A percentile compares a stretch with the other conserved stretches of the same genome.
Conservation (phyloP, 1,284 basidiomycete species). For the Microbotryomycetes sp. region DNA sequence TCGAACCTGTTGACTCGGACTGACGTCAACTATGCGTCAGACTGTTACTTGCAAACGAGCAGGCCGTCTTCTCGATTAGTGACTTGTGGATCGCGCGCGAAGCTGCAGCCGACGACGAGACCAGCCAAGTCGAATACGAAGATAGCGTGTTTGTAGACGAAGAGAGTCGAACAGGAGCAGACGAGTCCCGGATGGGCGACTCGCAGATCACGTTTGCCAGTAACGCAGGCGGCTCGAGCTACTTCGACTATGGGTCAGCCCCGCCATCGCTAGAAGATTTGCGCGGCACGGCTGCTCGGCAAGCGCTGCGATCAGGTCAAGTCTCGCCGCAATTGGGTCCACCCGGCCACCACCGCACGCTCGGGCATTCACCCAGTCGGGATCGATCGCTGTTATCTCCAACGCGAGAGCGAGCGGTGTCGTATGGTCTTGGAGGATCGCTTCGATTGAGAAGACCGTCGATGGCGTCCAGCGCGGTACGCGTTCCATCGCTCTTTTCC, state of each 20-base stretch:
- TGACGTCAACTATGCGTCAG: constrained; percentile 39
- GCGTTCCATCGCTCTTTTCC: constrained; percentile 64
- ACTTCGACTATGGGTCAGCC: constrained; percentile 21
- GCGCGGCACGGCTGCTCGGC: constrained; percentile 13
- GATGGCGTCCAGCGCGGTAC: constrained; percentile 47
- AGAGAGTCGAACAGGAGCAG: constrained; percentile 16
- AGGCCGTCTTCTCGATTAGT: constrained; percentile 77
- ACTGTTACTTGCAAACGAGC: constrained; percentile 79
- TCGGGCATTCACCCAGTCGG: constrained; percentile 31
- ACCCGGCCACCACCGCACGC: constrained; percentile 39
- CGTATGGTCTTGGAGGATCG: constrained; percentile 1
- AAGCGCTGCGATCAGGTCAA: constrained; percentile 6
- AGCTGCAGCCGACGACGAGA: constrained; percentile 49
- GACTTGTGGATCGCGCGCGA: constrained; percentile 89
- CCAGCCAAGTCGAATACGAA: constrained; percentile 45
- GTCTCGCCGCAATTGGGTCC: constrained; percentile 8
- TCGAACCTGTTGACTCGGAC: background rate
- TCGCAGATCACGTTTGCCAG: background rate
- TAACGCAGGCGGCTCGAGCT: background rate
- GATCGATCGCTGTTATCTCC: constrained; percentile 27
- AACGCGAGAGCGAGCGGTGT: constrained; percentile 13
- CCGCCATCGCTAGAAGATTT: constrained; percentile 33
- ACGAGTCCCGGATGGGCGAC: background rate
- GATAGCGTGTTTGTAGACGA: constrained; percentile 53
- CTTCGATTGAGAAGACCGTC: constrained; percentile 8